Evolutionary conservation across 2,329 filamentous ascomycete genomes (phyloP).

Genomic region (Pseudogymnoascus sp.): DNA sequence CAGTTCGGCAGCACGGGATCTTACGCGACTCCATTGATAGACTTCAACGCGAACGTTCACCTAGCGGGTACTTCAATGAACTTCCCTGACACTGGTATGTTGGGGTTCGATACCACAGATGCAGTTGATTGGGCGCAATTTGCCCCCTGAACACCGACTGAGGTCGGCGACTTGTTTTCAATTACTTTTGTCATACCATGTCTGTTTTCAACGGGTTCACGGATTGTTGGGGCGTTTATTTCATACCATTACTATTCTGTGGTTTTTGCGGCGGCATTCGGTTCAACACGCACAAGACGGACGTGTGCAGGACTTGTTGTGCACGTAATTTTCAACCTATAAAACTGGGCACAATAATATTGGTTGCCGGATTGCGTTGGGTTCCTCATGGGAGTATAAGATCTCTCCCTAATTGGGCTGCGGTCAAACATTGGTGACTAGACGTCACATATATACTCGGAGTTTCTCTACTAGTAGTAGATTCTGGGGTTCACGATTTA

Average conservation of each 20-base stretch:
- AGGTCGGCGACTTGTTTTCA: not conserved
- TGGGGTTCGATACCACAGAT: not conserved
- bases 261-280: not conserved
- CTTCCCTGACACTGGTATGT: not conserved
- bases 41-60: not conserved
- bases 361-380: not conserved
- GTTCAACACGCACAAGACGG: not conserved
- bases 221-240: not conserved
- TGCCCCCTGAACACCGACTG: not conserved
- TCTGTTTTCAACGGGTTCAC: not conserved
- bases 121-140: conserved; percentile 1
- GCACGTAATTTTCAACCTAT: conserved; percentile 1
- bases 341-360: not conserved
- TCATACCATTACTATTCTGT: not conserved
- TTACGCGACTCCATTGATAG: not conserved
- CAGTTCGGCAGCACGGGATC: not conserved
- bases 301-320: not conserved
- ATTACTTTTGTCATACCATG: not conserved
- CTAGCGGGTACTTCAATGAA: not conserved
- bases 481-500: conserved; percentile 5
- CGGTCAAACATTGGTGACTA: not conserved
- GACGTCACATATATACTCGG: not conserved
- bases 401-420: not conserved
- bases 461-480: not conserved
- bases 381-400: not conserved